Percentiles rank a stretch among this genome's conserved stretches.
Conservation (phyloP, 176 grass and related monocot species). For the Avena eriantha region DNA sequence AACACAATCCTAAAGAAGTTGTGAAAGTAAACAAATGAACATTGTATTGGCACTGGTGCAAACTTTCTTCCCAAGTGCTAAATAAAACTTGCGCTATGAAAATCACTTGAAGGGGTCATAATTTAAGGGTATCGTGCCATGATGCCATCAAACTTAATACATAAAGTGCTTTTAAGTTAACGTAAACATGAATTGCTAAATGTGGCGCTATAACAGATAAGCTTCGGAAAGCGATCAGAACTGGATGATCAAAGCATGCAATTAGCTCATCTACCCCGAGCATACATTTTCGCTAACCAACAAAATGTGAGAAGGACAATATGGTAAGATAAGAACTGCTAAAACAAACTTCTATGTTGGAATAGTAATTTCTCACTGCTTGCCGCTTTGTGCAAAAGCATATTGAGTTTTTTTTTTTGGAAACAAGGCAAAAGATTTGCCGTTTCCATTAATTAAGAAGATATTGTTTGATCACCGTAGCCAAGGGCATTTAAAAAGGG, state of each 20-base stretch:
- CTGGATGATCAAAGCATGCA: not conserved
- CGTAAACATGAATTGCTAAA: not conserved
- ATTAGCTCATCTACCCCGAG: not conserved
- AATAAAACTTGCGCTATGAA: not conserved
- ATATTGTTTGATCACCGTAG: not conserved
- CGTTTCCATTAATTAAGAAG: not conserved
- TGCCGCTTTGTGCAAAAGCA: not conserved
- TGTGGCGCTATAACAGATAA: not conserved
- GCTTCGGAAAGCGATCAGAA: not conserved
- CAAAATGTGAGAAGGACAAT: not conserved
- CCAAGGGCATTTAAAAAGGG: not conserved
- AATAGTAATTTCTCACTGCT: not conserved
- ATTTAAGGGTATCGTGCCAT: not conserved
- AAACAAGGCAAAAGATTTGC: not conserved
- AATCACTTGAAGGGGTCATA: not conserved
- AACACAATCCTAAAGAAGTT: not conserved
- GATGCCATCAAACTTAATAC: conserved; percentile 16
- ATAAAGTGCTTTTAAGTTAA: conserved; percentile 7
- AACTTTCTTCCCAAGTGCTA: not conserved
- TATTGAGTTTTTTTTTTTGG: not conserved
- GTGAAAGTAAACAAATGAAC: not conserved
- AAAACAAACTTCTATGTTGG: not conserved
- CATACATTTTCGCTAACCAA: conserved; percentile 8
- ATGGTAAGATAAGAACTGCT: not conserved
- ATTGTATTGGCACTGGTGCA: not conserved